Conservation (phyloP, 768 basidiomycete genomes). For the Pulveroboletus frians region DNA sequence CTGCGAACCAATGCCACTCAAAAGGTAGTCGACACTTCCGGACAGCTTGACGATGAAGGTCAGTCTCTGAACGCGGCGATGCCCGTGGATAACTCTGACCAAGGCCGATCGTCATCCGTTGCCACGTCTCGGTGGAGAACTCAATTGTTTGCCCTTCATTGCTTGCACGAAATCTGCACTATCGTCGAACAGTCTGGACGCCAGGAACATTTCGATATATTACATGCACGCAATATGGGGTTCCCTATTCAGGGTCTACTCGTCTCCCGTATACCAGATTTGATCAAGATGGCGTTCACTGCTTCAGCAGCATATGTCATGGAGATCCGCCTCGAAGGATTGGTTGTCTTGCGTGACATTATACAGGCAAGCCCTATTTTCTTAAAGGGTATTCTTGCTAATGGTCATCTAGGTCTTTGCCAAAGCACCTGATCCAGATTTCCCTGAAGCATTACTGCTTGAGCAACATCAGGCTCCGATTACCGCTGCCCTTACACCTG, state of each 20-base stretch:
- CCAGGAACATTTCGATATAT: slow-evolving; percentile 79
- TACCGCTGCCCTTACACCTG: slow-evolving; percentile 93
- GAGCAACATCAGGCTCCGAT: slow-evolving; percentile 99
- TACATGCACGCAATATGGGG: slow-evolving; percentile 59
- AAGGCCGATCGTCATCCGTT: slow-evolving; percentile 33
- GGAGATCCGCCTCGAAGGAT: slow-evolving; percentile 87
- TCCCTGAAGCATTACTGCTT: slow-evolving; percentile 80
- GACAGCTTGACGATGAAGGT: slow-evolving; percentile 82
- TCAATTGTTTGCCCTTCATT: slow-evolving; percentile 89
- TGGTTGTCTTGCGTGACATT: slow-evolving; percentile 85
- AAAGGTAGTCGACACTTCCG: slow-evolving; percentile 59
- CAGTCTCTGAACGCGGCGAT: slow-evolving; percentile 76
- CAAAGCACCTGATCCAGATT: slow-evolving; percentile 83
- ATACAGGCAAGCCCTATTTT: slow-evolving; percentile 59
- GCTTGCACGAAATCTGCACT: slow-evolving; percentile 82
- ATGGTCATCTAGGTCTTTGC: slow-evolving; percentile 68
- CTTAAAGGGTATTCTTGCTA: neutral
- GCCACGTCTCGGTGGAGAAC: slow-evolving; percentile 90
- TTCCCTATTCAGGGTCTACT: slow-evolving; percentile 59
- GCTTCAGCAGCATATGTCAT: slow-evolving; percentile 95
- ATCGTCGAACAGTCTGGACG: slow-evolving; percentile 69
- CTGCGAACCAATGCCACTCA: slow-evolving; percentile 84
- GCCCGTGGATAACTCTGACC: slow-evolving; percentile 25
- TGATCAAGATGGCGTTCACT: slow-evolving; percentile 97
- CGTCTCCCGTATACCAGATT: slow-evolving; percentile 80